Evolutionary conservation across 2,329 filamentous ascomycete genomes (phyloP), one percentile per base, ranked within the genome.

Genomic region (Catunica adiposa): DNA sequence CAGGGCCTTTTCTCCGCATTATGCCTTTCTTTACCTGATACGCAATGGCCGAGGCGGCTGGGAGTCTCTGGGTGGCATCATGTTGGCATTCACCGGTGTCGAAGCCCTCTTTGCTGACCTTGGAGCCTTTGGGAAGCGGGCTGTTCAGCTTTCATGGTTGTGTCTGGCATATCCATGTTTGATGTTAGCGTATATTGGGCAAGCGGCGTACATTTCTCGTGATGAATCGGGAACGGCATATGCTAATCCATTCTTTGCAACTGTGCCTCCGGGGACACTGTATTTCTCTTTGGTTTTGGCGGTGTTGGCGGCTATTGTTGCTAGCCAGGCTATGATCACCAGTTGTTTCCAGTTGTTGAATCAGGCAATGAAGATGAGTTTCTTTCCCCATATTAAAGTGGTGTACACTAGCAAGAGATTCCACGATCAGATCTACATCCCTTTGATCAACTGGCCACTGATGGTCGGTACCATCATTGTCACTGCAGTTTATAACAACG

Each of bases 51-150:
- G 75, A 2, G 70, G 75, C 3, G 82, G 79, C 0, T 86, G 82
- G 82, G 71, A 70, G 57, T 77, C 75, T 58, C 71, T 86, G 1
- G 82, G 81, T n/a, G 84, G 85, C 3, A 77, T 89, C 20, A 66
- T 89, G 1, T 74, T 89, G 8, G 77, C 81, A 2, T 89, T 89
- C 62, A 89, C 85, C 1, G 84, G 82, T 17, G 82, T 86, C n/a
- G 85, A 89, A 64, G 83, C 84, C 1, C 71, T 89, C 1, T 89
- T 88, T 63, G 84, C 85, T 2, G 84, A 89, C 62, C 71, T 89
- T 5, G 85, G 84, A 34, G 85, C 85, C 22, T 89, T 89, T 65
- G 78, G 76, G 65, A 74, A 77, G 62, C 70, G 75, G 44, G 83
- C 85, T 0, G 80, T 89, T 53, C 84, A 86, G 63, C 71, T 89